Conservation (phyloP, 805 yeast genomes). For the Yarrowia hollandica region DNA sequence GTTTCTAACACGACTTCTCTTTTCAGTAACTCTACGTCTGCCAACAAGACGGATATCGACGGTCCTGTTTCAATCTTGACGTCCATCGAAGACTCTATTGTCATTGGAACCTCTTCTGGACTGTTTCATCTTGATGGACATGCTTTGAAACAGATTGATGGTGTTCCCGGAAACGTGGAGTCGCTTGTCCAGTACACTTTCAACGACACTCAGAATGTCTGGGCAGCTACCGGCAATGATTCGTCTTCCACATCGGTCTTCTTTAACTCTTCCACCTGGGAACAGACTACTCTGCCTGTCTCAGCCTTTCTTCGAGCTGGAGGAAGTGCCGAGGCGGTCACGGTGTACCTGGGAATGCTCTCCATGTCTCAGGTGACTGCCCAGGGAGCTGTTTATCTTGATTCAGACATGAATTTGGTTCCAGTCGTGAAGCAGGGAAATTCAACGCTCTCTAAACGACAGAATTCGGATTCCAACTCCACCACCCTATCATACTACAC, state of each 20-base stretch:
- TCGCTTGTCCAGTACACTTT: slow-evolving; percentile 3
- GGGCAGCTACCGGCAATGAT: not conserved
- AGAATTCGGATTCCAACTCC: not conserved
- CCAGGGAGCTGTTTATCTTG: slow-evolving; percentile 7
- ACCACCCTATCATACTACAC: slow-evolving; percentile 6
- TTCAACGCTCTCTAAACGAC: not conserved
- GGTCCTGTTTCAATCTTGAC: slow-evolving; percentile 3
- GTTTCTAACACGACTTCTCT: not conserved
- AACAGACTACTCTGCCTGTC: not conserved
- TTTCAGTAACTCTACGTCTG: not conserved
- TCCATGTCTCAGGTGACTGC: slow-evolving; percentile 5
- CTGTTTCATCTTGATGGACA: slow-evolving; percentile 4
- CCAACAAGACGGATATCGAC: slow-evolving; percentile 6
- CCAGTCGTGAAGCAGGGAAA: not conserved
- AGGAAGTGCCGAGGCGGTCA: slow-evolving; percentile 5
- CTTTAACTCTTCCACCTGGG: slow-evolving; percentile 16
- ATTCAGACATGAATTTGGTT: not conserved
- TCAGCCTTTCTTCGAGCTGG: slow-evolving; percentile 7
- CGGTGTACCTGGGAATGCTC: slow-evolving; percentile 22
- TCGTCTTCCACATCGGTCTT: not conserved
- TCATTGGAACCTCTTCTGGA: not conserved
- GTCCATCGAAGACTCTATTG: not conserved
- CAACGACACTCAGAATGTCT: not conserved
- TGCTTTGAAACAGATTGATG: not conserved
- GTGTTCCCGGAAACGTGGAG: not conserved